phyloP scores from a whole-genome alignment of 2,329 filamentous ascomycete species.

The Xylariaceae sp. region DNA sequence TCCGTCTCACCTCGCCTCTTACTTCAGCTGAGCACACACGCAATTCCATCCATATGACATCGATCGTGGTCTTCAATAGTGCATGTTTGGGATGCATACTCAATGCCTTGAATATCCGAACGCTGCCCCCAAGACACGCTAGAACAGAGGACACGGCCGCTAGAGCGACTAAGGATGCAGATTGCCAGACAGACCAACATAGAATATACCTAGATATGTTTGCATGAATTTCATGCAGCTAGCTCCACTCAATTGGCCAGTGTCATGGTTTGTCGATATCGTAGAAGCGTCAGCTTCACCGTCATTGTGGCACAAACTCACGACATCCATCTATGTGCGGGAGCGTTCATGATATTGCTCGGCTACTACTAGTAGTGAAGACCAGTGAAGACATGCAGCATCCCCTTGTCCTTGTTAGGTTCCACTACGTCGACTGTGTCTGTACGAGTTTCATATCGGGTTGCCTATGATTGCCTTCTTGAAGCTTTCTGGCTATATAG shows the following conservation, averaged over 20 bases:
- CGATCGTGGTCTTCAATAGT: too few relatives aligned
- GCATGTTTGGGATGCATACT: too few relatives aligned
- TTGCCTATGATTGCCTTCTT: conserved; percentile 1
- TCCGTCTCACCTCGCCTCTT: conserved; percentile 11
- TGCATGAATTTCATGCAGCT: not conserved
- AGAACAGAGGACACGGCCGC: too few relatives aligned
- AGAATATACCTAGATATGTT: too few relatives aligned
- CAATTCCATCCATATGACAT: conserved; percentile 1
- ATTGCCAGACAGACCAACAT: too few relatives aligned
- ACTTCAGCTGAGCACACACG: not conserved
- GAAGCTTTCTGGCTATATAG: not conserved
- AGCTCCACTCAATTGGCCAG: not conserved
- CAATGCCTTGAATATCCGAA: too few relatives aligned
- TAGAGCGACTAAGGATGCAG: too few relatives aligned
- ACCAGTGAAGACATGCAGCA: not conserved
- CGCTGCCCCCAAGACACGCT: too few relatives aligned
- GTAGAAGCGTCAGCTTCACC: conserved; percentile 19
- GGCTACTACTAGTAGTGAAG: not conserved
- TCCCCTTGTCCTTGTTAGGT: not conserved
- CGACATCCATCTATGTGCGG: conserved; percentile 7
- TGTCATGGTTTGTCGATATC: conserved; percentile 3
- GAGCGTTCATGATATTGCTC: not conserved
- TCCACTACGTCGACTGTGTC: not conserved
- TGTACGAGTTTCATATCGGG: conserved; percentile 3
- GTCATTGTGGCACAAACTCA: conserved; percentile 25